phyloP scores from a whole-genome alignment of 2,329 filamentous ascomycete species.

The Colletotrichum karsti region DNA sequence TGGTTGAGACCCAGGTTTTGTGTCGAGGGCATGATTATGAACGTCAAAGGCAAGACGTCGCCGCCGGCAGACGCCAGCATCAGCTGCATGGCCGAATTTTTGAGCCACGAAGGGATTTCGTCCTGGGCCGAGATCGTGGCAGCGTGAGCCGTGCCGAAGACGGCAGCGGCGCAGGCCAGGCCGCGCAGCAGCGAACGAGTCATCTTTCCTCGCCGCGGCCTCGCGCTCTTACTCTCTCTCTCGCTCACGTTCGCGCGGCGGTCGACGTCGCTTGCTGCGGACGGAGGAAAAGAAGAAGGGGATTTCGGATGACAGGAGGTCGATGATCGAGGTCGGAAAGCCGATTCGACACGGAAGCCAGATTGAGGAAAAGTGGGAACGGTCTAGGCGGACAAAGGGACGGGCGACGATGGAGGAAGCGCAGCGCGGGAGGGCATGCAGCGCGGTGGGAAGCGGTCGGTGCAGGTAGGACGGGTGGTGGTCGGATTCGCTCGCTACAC shows the following conservation, averaged over 20 bases:
- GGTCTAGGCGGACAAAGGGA: not conserved
- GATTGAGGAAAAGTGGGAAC: not conserved
- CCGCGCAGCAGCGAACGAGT: constrained; percentile 39
- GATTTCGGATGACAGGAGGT: constrained; percentile 1
- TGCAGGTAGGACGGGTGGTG: not conserved
- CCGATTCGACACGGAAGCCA: not conserved
- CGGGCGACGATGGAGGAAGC: not conserved
- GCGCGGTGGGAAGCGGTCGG: not conserved
- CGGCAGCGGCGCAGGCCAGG: constrained; percentile 40
- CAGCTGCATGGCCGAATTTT: constrained; percentile 50
- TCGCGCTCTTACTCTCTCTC: not conserved
- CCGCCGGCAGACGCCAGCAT: constrained; percentile 38
- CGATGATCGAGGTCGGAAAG: not conserved
- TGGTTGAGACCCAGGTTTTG: constrained; percentile 50
- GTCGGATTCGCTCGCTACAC: constrained; percentile 6
- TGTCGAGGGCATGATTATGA: constrained; percentile 56
- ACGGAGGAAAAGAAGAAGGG: constrained; percentile 5
- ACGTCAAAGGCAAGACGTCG: constrained; percentile 40
- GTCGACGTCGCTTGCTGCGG: constrained; percentile 45
- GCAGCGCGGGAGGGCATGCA: constrained; percentile 9
- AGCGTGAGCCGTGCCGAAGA: constrained; percentile 43
- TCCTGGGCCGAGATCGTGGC: constrained; percentile 39
- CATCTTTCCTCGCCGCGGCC: constrained; percentile 36
- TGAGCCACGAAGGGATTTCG: constrained; percentile 48
- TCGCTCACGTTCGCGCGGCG: constrained; percentile 35